A percentile compares a stretch with the other conserved stretches of the same genome.
Evolutionary conservation across 768 basidiomycete genomes (phyloP).

Genomic region (Amanita rubescens): DNA sequence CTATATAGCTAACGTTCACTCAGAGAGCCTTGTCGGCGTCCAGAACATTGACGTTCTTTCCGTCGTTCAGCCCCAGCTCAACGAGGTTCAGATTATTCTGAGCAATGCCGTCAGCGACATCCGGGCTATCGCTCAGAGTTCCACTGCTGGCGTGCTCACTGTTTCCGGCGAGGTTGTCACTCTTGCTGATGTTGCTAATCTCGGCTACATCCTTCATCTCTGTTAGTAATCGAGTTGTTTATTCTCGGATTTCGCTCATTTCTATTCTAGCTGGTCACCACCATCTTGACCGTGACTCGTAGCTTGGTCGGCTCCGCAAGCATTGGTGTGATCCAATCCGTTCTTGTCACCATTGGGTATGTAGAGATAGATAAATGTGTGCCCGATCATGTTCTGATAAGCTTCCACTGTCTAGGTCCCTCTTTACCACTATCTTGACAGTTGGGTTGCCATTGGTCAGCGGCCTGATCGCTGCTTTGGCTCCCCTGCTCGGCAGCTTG

Average conservation of each 20-base stretch:
- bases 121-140: conserved; percentile 11
- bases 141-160: conserved; percentile 7
- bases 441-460: background rate
- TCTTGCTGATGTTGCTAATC: conserved; percentile 8
- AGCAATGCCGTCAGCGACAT: conserved; percentile 7
- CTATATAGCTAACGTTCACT: background rate
- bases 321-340: background rate
- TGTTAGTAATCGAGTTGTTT: conserved; percentile 5
- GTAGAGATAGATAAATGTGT: background rate
- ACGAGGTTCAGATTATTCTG: conserved; percentile 10
- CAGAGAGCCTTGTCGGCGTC: background rate
- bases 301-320: no score
- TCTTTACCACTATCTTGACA: no score
- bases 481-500: background rate
- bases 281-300: no score
- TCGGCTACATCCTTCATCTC: conserved; percentile 9
- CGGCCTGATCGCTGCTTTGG: background rate
- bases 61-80: conserved; percentile 10
- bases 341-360: background rate
- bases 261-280: background rate
- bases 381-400: background rate
- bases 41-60: background rate
- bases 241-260: background rate
- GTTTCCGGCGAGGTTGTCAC: conserved; percentile 11
- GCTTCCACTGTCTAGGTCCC: no score